A percentile compares a stretch with the other conserved stretches of the same genome.
phyloP scores from a whole-genome alignment of 768 basidiomycete species.

The Amanita phalloides region DNA sequence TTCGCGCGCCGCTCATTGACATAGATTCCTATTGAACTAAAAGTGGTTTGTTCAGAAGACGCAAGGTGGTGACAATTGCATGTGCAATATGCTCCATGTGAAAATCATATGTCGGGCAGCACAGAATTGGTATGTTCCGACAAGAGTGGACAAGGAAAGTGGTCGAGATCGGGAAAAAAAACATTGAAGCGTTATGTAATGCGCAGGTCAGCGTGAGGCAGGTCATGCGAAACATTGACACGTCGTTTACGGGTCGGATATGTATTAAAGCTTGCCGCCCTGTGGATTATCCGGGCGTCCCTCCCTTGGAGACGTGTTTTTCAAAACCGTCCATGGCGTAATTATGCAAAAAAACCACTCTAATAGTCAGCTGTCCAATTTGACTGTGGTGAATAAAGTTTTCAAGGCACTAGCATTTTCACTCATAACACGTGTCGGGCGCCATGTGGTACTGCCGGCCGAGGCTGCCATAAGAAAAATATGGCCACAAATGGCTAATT shows the following conservation, averaged over 20 bases:
- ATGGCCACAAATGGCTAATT: not conserved
- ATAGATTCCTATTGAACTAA: not conserved
- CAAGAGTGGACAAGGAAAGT: too few relatives aligned
- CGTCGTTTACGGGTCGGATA: not conserved
- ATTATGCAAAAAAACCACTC: not conserved
- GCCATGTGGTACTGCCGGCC: not conserved
- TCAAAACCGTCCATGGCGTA: not conserved
- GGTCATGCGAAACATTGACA: not conserved
- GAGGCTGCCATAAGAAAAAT: not conserved
- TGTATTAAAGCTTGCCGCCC: not conserved
- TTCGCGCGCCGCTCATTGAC: not conserved
- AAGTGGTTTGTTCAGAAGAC: too few relatives aligned
- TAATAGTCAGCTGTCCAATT: not conserved
- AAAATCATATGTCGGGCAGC: too few relatives aligned
- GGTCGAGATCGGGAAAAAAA: too few relatives aligned
- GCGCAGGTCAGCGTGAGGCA: not conserved
- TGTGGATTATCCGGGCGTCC: not conserved
- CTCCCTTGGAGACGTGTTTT: not conserved
- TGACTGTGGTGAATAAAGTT: not conserved
- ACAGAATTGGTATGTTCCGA: too few relatives aligned
- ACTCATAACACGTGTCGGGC: not conserved
- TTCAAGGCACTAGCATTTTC: conserved; percentile 2
- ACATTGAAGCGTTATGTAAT: too few relatives aligned
- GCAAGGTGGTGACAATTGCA: too few relatives aligned
- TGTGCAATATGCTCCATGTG: too few relatives aligned